Conservation (phyloP, 257 asterid genomes). For the Primulina huaijiensis region DNA sequence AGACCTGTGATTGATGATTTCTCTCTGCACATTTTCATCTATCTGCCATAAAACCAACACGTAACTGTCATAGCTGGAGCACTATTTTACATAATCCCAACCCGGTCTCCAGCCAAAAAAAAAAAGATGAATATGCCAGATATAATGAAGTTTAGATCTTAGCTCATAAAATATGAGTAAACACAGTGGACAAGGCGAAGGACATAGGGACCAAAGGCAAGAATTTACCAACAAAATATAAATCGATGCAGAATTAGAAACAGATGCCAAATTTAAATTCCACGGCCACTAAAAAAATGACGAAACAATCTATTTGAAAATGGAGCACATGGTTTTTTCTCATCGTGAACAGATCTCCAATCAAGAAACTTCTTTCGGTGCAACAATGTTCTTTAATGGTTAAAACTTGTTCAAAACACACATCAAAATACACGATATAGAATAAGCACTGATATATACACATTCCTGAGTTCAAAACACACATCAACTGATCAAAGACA, state of each 20-base stretch:
- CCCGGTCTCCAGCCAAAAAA: not conserved
- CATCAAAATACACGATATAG: not conserved
- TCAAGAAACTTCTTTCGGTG: not conserved
- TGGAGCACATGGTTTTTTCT: not conserved
- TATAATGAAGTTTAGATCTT: not conserved
- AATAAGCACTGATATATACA: not conserved
- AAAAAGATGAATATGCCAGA: not conserved
- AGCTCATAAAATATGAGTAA: not conserved
- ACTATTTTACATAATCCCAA: not conserved
- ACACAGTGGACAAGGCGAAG: not conserved
- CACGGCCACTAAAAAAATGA: not conserved
- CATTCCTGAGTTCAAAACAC: not conserved
- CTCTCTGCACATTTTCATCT: conserved; percentile 86
- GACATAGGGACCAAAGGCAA: not conserved
- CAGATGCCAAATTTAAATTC: not conserved
- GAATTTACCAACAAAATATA: not conserved
- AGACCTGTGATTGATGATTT: conserved; percentile 85
- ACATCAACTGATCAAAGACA: not conserved
- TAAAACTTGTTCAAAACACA: not conserved
- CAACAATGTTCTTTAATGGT: not conserved
- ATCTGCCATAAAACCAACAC: conserved; percentile 48
- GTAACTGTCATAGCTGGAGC: conserved; percentile 2
- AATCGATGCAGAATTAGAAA: not conserved
- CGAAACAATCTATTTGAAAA: not conserved
- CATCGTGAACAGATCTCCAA: not conserved